Evolutionary conservation across 495 filamentous ascomycete genomes (phyloP), one percentile per base, ranked within the genome.

Genomic region (Aspergillus baeticus): DNA sequence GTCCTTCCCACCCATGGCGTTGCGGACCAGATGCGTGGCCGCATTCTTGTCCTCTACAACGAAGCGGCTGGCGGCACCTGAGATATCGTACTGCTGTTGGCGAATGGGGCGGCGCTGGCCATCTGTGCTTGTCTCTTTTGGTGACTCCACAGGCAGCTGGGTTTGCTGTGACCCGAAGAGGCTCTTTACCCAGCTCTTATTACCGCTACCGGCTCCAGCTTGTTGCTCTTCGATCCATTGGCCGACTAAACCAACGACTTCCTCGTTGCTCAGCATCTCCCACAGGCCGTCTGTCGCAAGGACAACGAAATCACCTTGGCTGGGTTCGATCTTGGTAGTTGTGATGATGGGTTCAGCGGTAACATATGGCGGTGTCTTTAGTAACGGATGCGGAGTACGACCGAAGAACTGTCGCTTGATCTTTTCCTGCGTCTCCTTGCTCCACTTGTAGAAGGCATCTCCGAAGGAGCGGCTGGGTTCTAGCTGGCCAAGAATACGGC

Each of bases 231-330:
- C 93, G 35, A 99, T 80, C 95, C 95, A 99, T 68, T 93, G 89
- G 3, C 93, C 95, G 11, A 99, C 95, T 6, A 99, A 80, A 0
- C 95, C 95, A 44, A 99, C 87, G 1, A 97, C 95, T 74, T 99
- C 95, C 66, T 99, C 95, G 66, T 97, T 99, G 47, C 90, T 96
- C 47, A 99, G 77, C 93, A 98, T 98, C 74, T 99, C 95, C 94
- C 95, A 99, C 11, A 99, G 79, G 2, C 95, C 95, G 65, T 99
- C 95, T 0, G 95, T 96, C 5, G 95, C 95, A 80, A 99, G 85
- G 48, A 99, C 92, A 5, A 99, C 75, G 62, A 99, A 99, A 64
- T 98, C 95, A 42, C 94, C 94, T 55, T 87, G 87, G 38, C 87
- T 82, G 10, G 94, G 94, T 59, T 96, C 84, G 50, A 99, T 86